Conservation (phyloP, 2,329 filamentous ascomycete genomes). For the Penicillium freii region DNA sequence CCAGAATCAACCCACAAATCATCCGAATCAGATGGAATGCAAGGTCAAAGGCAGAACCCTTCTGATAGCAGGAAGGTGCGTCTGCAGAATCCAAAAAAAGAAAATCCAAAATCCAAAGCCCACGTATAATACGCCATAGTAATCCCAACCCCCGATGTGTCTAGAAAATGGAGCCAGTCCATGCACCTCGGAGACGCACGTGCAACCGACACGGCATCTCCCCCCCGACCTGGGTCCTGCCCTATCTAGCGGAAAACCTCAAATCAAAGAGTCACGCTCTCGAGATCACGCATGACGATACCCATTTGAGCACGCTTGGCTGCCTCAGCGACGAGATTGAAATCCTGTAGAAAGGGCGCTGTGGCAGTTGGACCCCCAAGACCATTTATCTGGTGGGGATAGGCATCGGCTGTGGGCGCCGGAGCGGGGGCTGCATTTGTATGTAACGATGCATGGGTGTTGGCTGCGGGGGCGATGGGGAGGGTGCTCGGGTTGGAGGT, state of each 20-base stretch:
- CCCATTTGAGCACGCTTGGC: constrained; percentile 91
- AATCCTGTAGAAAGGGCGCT: constrained; percentile 70
- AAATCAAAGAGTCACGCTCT: constrained; percentile 39
- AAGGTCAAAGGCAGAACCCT: background rate
- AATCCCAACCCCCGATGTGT: background rate
- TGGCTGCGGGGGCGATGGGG: constrained; percentile 14
- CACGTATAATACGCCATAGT: constrained; percentile 8
- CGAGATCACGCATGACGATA: constrained; percentile 81
- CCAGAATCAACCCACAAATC: background rate
- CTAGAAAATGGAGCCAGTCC: constrained; percentile 15
- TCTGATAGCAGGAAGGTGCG: background rate
- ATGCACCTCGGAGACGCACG: constrained; percentile 3
- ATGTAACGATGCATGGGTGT: constrained; percentile 8
- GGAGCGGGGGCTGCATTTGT: constrained; percentile 13
- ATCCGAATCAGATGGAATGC: background rate
- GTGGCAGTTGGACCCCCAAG: constrained; percentile 44
- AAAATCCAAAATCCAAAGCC: background rate
- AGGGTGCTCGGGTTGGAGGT: constrained; percentile 8
- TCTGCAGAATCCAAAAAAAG: background rate
- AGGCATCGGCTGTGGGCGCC: constrained; percentile 11
- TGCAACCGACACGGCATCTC: background rate
- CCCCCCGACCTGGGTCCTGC: constrained; percentile 8
- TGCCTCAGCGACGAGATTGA: constrained; percentile 84
- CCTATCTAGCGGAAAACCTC: background rate
- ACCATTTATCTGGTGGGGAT: constrained; percentile 27